phyloP scores from a whole-genome alignment of 805 yeast species.

The Kuraishia molischiana region DNA sequence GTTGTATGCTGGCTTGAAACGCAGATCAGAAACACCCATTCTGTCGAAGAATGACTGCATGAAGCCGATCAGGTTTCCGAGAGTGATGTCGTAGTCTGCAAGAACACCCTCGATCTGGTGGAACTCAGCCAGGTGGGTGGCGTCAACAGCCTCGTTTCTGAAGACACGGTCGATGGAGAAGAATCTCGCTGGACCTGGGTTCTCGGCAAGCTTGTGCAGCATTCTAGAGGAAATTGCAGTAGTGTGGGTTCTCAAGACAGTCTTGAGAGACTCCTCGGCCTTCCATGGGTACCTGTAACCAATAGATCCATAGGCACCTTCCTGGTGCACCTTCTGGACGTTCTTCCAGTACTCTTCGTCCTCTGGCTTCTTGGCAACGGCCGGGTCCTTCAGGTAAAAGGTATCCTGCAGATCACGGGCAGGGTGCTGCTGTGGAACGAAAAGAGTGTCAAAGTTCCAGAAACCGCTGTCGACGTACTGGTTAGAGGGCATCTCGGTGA shows the following conservation, averaged over 20 bases:
- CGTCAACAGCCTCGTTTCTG: constrained; percentile 99
- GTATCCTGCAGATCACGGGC: constrained; percentile 99
- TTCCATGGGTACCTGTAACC: constrained; percentile 99
- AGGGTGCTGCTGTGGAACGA: constrained; percentile 98
- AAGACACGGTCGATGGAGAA: constrained; percentile 97
- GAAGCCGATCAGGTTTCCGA: constrained; percentile 95
- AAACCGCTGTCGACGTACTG: constrained; percentile 97
- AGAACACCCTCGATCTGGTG: constrained; percentile 99
- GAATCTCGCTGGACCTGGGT: constrained; percentile 83
- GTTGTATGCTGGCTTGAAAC: constrained; percentile 98
- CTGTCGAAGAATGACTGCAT: constrained; percentile 94
- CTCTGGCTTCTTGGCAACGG: constrained; percentile 67
- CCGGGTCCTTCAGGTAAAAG: constrained; percentile 92
- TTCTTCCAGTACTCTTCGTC: constrained; percentile 73
- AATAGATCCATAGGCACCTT: constrained; percentile 86
- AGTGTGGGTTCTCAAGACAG: constrained; percentile 95
- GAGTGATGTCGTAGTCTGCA: constrained; percentile 90
- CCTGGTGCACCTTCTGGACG: constrained; percentile 76
- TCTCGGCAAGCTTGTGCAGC: constrained; percentile 78
- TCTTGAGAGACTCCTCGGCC: constrained; percentile 77
- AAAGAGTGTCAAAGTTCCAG: constrained; percentile 97
- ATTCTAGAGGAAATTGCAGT: constrained; percentile 88
- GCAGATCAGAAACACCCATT: constrained; percentile 93
- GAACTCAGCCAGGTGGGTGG: constrained; percentile 98
- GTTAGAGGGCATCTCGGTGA: constrained; percentile 98